Evolutionary conservation across 2,329 filamentous ascomycete genomes (phyloP).

Genomic region (Zarea fungicola): DNA sequence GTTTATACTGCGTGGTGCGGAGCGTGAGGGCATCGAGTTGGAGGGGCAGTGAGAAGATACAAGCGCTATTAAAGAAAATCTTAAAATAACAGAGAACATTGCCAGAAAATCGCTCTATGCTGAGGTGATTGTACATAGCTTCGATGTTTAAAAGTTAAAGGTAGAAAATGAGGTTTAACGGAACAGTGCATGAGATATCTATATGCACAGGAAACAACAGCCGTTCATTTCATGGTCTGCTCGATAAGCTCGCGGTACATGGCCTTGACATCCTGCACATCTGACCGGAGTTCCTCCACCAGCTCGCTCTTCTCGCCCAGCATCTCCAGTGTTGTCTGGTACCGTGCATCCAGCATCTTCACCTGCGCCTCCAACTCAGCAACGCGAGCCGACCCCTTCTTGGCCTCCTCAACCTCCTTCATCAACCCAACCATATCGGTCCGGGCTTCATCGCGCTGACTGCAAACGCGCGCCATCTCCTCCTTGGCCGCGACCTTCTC

Average conservation of each 20-base stretch:
- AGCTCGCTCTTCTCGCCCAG: constrained; percentile 94
- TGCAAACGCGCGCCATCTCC: constrained; percentile 71
- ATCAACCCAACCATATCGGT: constrained; percentile 86
- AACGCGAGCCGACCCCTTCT: constrained; percentile 54
- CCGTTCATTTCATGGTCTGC: constrained; percentile 61
- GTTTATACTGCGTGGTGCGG: constrained; percentile 73
- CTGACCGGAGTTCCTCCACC: constrained; percentile 83
- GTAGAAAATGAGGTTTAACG: neutral
- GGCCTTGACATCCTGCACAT: constrained; percentile 88
- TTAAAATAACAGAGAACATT: neutral
- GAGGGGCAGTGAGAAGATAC: constrained; percentile 16
- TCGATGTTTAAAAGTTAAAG: too few species aligned
- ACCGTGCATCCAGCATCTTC: constrained; percentile 64
- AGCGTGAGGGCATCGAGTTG: constrained; percentile 74
- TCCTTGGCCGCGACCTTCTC: constrained; percentile 88
- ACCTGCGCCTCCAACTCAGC: constrained; percentile 64
- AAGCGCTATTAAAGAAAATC: constrained; percentile 5
- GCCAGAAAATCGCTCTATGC: too few species aligned
- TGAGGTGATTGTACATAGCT: too few species aligned
- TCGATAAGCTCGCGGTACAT: constrained; percentile 94
- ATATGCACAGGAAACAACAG: neutral
- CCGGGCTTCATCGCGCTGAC: constrained; percentile 89
- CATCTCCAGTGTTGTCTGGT: constrained; percentile 89
- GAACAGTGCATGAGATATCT: constrained; percentile 1
- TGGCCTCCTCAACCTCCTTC: constrained; percentile 73